A percentile compares a stretch with the other conserved stretches of the same genome.
These are phyloP conservation scores for Chiua virens DNA, from an alignment of 768 basidiomycete species.

Conservation along the genomic window DNA sequence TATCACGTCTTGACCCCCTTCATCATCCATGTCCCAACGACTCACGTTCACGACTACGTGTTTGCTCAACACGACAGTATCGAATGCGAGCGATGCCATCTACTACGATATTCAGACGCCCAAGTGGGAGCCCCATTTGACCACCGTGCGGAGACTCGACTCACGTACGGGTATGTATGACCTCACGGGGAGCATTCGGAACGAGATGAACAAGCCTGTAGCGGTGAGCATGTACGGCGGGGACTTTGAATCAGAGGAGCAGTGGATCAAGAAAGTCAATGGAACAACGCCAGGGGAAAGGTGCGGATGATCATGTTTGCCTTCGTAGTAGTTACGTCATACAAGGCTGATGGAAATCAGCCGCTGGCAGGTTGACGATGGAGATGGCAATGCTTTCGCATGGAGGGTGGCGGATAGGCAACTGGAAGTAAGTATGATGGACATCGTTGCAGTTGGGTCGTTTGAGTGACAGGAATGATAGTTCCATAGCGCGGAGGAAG, in stretches of 20 bases:
- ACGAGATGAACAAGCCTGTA: constrained; percentile 29
- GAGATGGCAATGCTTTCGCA: constrained; percentile 20
- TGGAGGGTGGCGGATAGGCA: constrained; percentile 12
- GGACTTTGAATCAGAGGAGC: constrained; percentile 25
- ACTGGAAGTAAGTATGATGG: constrained; percentile 11
- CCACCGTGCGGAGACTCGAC: constrained; percentile 36
- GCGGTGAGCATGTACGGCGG: constrained; percentile 31
- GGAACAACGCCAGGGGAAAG: constrained; percentile 13
- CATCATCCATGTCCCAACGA: constrained; percentile 23
- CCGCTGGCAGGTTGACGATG: constrained; percentile 25
- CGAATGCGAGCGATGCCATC: constrained; percentile 37
- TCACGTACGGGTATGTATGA: constrained; percentile 29
- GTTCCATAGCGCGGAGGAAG: constrained; percentile 31
- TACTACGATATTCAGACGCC: constrained; percentile 44
- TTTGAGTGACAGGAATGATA: constrained; percentile 7
- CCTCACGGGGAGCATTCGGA: constrained; percentile 33
- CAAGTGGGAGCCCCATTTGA: constrained; percentile 35
- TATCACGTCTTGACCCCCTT: too few relatives aligned
- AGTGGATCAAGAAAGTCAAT: constrained; percentile 31
- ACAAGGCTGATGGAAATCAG: constrained; percentile 10
- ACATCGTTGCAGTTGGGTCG: not conserved
- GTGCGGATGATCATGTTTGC: not conserved
- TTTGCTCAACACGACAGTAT: constrained; percentile 37
- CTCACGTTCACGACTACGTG: constrained; percentile 40
- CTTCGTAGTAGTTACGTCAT: not conserved